Conservation (phyloP, 2,329 filamentous ascomycete species). For the Juglanconis sp. region DNA sequence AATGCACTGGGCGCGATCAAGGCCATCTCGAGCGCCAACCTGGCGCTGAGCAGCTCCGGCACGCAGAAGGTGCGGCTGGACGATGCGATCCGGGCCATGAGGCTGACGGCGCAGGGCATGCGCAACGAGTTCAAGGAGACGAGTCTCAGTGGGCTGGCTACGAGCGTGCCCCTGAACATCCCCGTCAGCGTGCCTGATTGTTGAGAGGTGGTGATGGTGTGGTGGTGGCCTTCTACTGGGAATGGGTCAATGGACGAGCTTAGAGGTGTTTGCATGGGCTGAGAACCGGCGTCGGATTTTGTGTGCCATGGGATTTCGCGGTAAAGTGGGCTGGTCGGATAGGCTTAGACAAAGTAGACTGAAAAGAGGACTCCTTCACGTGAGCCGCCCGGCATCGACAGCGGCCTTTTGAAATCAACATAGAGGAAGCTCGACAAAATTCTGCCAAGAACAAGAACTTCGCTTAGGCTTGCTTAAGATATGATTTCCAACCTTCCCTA, state of each 20-base stretch:
- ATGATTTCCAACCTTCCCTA: neutral
- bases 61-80: conserved; percentile 48
- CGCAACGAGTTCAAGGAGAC: conserved; percentile 53
- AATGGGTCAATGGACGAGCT: neutral
- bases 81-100: conserved; percentile 49
- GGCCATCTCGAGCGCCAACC: conserved; percentile 48
- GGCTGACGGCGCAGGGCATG: conserved; percentile 49
- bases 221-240: neutral
- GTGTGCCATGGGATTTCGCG: too few relatives aligned
- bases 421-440: too few relatives aligned
- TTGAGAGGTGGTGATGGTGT: conserved; percentile 22
- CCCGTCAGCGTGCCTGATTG: conserved; percentile 52
- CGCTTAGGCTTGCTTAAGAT: neutral
- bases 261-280: too few relatives aligned
- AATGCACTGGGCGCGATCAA: conserved; percentile 50
- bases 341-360: too few relatives aligned
- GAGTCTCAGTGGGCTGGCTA: conserved; percentile 47
- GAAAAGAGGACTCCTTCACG: too few relatives aligned
- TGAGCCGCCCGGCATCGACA: too few relatives aligned
- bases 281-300: too few relatives aligned
- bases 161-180: conserved; percentile 47
- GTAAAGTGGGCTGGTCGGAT: too few relatives aligned
- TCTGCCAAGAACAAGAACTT: neutral
- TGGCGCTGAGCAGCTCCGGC: conserved; percentile 44
- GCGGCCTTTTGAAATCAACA: too few relatives aligned